Percentiles rank a stretch among this genome's conserved stretches.
Evolutionary conservation across 805 yeast species (phyloP).

Genomic region (Scheffersomyces lignosus): DNA sequence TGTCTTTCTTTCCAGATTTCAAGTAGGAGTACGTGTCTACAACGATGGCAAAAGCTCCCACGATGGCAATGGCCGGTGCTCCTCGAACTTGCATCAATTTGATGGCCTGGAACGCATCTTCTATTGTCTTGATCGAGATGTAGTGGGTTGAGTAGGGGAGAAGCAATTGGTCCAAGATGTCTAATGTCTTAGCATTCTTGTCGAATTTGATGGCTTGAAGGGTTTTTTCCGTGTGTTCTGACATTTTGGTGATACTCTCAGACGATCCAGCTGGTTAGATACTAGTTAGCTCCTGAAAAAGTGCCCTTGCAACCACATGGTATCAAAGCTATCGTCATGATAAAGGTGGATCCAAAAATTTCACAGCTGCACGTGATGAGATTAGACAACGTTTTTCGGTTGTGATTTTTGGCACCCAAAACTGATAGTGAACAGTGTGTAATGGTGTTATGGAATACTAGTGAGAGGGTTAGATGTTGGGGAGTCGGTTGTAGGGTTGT

Average conservation of each 20-base stretch:
- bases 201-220: constrained; percentile 69
- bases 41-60: constrained; percentile 80
- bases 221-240: constrained; percentile 12
- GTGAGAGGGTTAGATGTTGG: no score
- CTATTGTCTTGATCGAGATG: constrained; percentile 58
- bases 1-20: constrained; percentile 7
- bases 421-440: no score
- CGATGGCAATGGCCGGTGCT: constrained; percentile 98
- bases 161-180: constrained; percentile 75
- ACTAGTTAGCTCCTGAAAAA: no score
- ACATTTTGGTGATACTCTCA: constrained; percentile 2
- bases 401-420: no score
- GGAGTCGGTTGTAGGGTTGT: no score
- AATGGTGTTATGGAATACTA: no score
- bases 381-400: no score
- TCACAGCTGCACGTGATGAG: no score
- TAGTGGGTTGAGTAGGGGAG: constrained; percentile 81
- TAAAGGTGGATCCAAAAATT: no score
- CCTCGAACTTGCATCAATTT: constrained; percentile 93
- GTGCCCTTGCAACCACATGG: no score
- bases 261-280: no score
- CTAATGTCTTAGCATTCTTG: constrained; percentile 43
- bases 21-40: constrained; percentile 55
- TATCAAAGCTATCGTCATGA: no score
- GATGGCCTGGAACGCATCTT: constrained; percentile 82